A percentile compares a stretch with the other conserved stretches of the same genome.
Conservation (phyloP, 164 flowering plant genomes). For the Annona cherimola region DNA sequence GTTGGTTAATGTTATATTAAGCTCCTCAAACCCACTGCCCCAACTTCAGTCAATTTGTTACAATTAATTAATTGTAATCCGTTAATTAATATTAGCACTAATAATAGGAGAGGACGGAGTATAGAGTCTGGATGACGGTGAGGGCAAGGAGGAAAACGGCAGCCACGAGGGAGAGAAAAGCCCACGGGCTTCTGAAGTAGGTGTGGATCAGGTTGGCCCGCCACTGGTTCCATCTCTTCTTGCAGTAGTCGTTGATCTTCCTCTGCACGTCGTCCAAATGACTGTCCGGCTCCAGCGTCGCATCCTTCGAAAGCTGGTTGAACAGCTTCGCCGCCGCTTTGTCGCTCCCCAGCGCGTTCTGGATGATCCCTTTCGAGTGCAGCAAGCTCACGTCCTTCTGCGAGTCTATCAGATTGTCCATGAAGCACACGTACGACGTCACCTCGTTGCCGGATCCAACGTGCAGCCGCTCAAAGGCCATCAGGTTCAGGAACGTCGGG, state of each 20-base stretch:
- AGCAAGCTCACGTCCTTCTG: slow-evolving; percentile 39
- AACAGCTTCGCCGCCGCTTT: slow-evolving; percentile 52
- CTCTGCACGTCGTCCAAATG: slow-evolving; percentile 29
- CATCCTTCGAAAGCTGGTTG: slow-evolving; percentile 42
- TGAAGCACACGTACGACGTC: slow-evolving; percentile 46
- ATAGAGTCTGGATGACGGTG: slow-evolving; percentile 40
- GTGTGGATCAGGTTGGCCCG: slow-evolving; percentile 52
- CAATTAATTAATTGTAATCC: no score
- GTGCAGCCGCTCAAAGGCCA: slow-evolving; percentile 50
- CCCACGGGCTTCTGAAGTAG: slow-evolving; percentile 60
- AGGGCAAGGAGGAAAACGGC: slow-evolving; percentile 41
- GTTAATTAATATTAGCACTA: not conserved
- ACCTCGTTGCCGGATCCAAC: slow-evolving; percentile 51
- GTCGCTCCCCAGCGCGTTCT: slow-evolving; percentile 50
- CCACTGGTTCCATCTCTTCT: slow-evolving; percentile 40
- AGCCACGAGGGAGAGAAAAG: slow-evolving; percentile 39
- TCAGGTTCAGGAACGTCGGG: slow-evolving; percentile 42
- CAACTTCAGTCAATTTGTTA: no score
- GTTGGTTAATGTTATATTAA: no score
- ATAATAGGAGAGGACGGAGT: slow-evolving; percentile 25
- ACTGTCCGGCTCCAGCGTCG: slow-evolving; percentile 37
- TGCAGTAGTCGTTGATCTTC: slow-evolving; percentile 36
- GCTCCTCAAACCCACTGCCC: no score
- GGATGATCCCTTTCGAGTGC: slow-evolving; percentile 36
- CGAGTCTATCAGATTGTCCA: slow-evolving; percentile 53